Percentiles rank a stretch among this genome's conserved stretches.
Conservation (phyloP, 2,329 filamentous ascomycete species). For the Aureobasidium sp. region DNA sequence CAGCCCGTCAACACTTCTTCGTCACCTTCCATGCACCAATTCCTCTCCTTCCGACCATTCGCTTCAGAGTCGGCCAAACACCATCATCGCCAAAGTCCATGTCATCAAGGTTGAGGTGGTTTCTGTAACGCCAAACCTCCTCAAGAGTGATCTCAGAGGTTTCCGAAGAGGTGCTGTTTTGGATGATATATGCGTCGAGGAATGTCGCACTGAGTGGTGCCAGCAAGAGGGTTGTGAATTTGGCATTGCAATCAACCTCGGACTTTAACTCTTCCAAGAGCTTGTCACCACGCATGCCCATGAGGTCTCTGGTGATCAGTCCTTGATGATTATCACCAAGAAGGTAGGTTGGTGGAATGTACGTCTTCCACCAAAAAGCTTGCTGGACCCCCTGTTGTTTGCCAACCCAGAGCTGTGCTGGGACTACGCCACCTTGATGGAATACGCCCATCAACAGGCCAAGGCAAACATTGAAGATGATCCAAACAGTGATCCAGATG, state of each 20-base stretch:
- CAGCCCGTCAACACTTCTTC: conserved; percentile 29
- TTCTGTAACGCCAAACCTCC: conserved; percentile 61
- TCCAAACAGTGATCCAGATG: conserved; percentile 54
- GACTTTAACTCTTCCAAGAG: conserved; percentile 54
- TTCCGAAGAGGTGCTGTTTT: not conserved
- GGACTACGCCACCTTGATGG: conserved; percentile 72
- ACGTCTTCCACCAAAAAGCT: conserved; percentile 81
- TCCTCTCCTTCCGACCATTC: conserved; percentile 48
- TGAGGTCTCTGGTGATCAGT: conserved; percentile 64
- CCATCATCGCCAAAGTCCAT: conserved; percentile 73
- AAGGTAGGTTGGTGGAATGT: conserved; percentile 74
- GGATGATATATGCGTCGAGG: conserved; percentile 49
- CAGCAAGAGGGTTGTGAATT: conserved; percentile 44
- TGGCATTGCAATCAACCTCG: conserved; percentile 55
- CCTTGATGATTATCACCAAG: conserved; percentile 68
- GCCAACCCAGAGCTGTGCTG: conserved; percentile 67
- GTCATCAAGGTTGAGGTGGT: conserved; percentile 72
- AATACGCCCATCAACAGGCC: conserved; percentile 73
- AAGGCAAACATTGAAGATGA: conserved; percentile 61
- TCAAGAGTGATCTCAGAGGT: conserved; percentile 50
- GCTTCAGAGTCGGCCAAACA: conserved; percentile 60
- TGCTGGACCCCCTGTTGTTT: conserved; percentile 59
- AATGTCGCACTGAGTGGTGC: conserved; percentile 66
- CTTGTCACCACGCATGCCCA: conserved; percentile 58
- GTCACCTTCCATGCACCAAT: conserved; percentile 39